Percentiles rank a stretch among this genome's conserved stretches.
phyloP scores from a whole-genome alignment of 2,329 filamentous ascomycete species.

The Hypocreales sp. region DNA sequence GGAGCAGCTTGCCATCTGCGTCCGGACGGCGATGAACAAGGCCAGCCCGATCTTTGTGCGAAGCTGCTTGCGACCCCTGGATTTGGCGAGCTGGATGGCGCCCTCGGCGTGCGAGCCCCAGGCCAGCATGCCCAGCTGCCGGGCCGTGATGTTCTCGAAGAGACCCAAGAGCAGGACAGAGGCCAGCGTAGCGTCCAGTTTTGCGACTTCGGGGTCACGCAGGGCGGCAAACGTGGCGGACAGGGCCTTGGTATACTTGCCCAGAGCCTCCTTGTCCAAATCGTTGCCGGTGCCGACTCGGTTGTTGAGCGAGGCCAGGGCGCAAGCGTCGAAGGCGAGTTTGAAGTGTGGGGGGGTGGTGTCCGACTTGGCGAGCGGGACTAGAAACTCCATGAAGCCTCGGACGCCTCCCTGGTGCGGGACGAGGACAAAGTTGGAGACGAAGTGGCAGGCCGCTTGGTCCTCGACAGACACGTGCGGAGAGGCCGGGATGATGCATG shows the following conservation, averaged over 20 bases:
- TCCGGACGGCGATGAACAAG: constrained; percentile 43
- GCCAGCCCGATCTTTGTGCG: constrained; percentile 34
- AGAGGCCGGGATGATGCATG: constrained; percentile 8
- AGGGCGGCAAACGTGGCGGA: constrained; percentile 36
- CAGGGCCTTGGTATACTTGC: constrained; percentile 39
- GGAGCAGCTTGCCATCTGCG: constrained; percentile 34
- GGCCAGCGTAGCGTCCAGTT: constrained; percentile 41
- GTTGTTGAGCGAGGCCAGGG: constrained; percentile 41
- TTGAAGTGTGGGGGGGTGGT: constrained; percentile 30
- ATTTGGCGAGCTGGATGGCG: constrained; percentile 44
- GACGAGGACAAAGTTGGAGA: constrained; percentile 43
- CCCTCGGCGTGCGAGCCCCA: constrained; percentile 52
- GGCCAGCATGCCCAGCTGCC: constrained; percentile 35
- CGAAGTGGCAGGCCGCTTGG: constrained; percentile 42
- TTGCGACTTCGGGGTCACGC: constrained; percentile 29
- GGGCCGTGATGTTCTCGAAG: constrained; percentile 44
- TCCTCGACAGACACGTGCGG: constrained; percentile 34
- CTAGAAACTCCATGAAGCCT: constrained; percentile 43
- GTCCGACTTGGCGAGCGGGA: constrained; percentile 36
- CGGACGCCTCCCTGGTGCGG: constrained; percentile 32
- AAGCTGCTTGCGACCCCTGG: constrained; percentile 38
- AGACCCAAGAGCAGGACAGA: constrained; percentile 43
- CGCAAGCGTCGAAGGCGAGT: constrained; percentile 43
- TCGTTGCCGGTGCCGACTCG: constrained; percentile 19
- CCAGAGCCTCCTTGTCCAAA: constrained; percentile 25